phyloP scores from a whole-genome alignment of 2,329 filamentous ascomycete species.

The Apiospora sp. region DNA sequence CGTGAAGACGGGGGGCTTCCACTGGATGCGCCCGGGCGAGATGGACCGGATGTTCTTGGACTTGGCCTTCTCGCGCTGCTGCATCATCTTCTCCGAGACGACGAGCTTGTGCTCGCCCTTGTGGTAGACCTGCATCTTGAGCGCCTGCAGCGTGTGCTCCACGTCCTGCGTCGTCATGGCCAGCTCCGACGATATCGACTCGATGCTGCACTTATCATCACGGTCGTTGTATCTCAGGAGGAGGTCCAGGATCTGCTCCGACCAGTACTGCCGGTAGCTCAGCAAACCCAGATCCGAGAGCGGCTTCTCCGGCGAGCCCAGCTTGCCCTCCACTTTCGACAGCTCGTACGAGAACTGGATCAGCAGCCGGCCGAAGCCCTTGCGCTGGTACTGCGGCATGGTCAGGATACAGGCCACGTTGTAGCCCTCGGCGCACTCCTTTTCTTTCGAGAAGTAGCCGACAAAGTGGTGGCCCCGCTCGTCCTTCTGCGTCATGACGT shows the following conservation, averaged over 20 bases:
- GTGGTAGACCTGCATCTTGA: slow-evolving; percentile 95
- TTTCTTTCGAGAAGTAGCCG: slow-evolving; percentile 99
- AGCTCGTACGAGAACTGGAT: slow-evolving; percentile 99
- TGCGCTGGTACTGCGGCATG: slow-evolving; percentile 93
- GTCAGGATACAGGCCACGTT: slow-evolving; percentile 98
- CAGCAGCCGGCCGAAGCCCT: slow-evolving; percentile 89
- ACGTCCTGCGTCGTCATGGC: slow-evolving; percentile 99
- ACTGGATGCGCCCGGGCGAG: slow-evolving; percentile 80
- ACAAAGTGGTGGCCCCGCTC: slow-evolving; percentile 93
- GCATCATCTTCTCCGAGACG: slow-evolving; percentile 82
- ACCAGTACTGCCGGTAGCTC: slow-evolving; percentile 97
- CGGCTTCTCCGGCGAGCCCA: slow-evolving; percentile 96
- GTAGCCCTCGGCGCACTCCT: slow-evolving; percentile 95
- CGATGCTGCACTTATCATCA: slow-evolving; percentile 81
- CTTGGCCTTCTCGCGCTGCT: slow-evolving; percentile 81
- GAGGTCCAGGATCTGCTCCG: slow-evolving; percentile 89
- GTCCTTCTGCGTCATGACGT: slow-evolving; percentile 92
- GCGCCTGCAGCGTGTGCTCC: slow-evolving; percentile 89
- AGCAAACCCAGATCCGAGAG: slow-evolving; percentile 91
- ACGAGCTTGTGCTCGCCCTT: slow-evolving; percentile 98
- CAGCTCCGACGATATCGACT: slow-evolving; percentile 78
- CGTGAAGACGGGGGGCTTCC: slow-evolving; percentile 96
- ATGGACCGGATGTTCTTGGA: slow-evolving; percentile 79
- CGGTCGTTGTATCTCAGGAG: slow-evolving; percentile 76
- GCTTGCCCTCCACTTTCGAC: slow-evolving; percentile 91